Evolutionary conservation across 306 rosid genomes (phyloP), one percentile per base, ranked within the genome.

Genomic region (Morella rubra): DNA sequence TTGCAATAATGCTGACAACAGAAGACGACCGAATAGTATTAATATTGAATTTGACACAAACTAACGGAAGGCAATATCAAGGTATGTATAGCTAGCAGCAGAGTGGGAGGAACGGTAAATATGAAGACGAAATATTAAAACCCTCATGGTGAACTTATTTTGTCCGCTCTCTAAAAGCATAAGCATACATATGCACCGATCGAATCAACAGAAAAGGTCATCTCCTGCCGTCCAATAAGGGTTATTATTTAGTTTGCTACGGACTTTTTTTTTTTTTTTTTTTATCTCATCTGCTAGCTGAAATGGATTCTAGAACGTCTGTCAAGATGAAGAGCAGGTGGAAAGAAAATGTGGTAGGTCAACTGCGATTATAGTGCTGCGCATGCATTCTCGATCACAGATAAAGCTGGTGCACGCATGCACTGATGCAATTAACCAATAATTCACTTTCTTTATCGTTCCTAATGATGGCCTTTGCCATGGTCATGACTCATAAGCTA

Each of bases 1-100:
- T 81, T 81, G 80, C 80, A 15, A 47, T 71, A 80, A 59, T 41
- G 16, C 64, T 54, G 71, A 49, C 79, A 27, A 76, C 16, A 14
- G 1, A 24, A 44, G 67, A 68, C 14, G 22, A 8, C 74, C 72
- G 14, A 69, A 46, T 18, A 12, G 52, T 68, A 69, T 44, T 64
- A 19, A 71, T 81, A 53, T 32, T 2, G 37, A 54, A 76, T 24
- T 37, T 54, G 77, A 72, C 59, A 20, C n/a, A 1, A 15, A n/a
- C 50, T 41, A 16, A 18, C 9, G 42, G 44, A 5, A 49, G 37
- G 37, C 44, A 75, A 74, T 74, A 71, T 53, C 78, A 27, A 18
- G 51, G 60, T 59, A 27, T 27, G 1, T 27, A 27, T 27, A 1
- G 32, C 32, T 27, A 27, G 32, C 2, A 1, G 32, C 32, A 27